Base-by-base conservation (phyloP, 139 green algal species). In the Astrephomene gubernaculifera region DNA sequence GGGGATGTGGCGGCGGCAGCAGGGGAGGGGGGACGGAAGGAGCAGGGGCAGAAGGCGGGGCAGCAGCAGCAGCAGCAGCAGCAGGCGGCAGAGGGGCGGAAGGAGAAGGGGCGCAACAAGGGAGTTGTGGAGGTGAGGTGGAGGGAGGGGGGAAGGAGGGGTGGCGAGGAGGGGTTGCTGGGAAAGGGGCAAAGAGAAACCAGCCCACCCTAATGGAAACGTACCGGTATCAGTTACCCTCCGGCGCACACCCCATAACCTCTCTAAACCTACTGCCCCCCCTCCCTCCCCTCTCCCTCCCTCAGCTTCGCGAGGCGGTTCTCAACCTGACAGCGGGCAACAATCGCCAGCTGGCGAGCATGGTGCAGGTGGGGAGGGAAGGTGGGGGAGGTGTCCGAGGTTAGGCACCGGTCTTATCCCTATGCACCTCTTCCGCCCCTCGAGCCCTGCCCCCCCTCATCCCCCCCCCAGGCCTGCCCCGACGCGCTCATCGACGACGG, bases 401-500 rank as follows among this genome's bases (percentile, higher is more conserved):
- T 67, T 35, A n/a, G n/a, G n/a, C n/a, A n/a, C n/a, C n/a, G n/a
- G n/a, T n/a, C n/a, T n/a, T n/a, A n/a, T n/a, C n/a, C n/a, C n/a
- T n/a, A n/a, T n/a, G n/a, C n/a, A n/a, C n/a, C n/a, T n/a, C n/a
- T n/a, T n/a, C n/a, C n/a, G n/a, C n/a, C n/a, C n/a, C n/a, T n/a
- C n/a, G n/a, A n/a, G 19, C 7, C 14, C 68, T 54, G 17, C 68
- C 68, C 36, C 68, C 65, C 49, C 35, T 19, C 65, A 17, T 17
- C 65, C 22, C 0, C 10, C 19, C 24, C 43, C 12, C 80, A 86
- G 81, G 69, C 87, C 36, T 91, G 85, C 36, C 90, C 90, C 24
- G 76, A 91, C 54, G 90, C 90, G 7, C 57, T 93, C 65, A 87
- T 93, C n/a, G 90, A 91, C 73, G 90, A 93, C 43, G 90, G 90